Conservation (phyloP, 257 asterid species). For the Thymus quinquecostatus region DNA sequence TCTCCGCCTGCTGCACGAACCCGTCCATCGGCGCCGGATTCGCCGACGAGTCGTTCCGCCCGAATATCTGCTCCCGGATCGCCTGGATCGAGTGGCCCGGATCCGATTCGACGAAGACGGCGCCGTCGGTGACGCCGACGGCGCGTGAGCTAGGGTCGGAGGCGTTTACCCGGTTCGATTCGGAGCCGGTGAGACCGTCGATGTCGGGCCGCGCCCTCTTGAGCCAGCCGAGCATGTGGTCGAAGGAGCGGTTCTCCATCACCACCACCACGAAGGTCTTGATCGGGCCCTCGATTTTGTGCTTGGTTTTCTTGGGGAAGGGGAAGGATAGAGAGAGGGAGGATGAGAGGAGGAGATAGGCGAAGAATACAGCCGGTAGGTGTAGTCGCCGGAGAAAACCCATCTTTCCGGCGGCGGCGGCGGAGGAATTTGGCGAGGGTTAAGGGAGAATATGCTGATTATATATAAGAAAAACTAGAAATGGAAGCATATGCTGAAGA, state of each 20-base stretch:
- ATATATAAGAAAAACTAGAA: neutral
- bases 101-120: constrained; percentile 76
- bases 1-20: constrained; percentile 87
- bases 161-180: constrained; percentile 71
- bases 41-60: constrained; percentile 55
- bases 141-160: constrained; percentile 65
- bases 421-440: neutral
- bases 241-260: constrained; percentile 97
- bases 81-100: constrained; percentile 99
- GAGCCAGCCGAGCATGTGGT: constrained; percentile 90
- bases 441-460: constrained; percentile 3
- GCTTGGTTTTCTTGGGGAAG: constrained; percentile 43
- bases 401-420: constrained; percentile 43
- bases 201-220: constrained; percentile 76
- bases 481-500: constrained; percentile 24
- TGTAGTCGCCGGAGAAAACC: constrained; percentile 36
- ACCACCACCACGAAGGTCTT: constrained; percentile 84
- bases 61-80: constrained; percentile 89
- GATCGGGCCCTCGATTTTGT: constrained; percentile 75
- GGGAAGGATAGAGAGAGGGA: constrained; percentile 55
- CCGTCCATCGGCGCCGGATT: constrained; percentile 98
- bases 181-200: constrained; percentile 78
- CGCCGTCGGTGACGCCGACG: constrained; percentile 56
- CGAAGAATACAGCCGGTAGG: constrained; percentile 33
- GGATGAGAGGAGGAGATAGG: constrained; percentile 46